A percentile compares a stretch with the other conserved stretches of the same genome.
Evolutionary conservation across 1,284 basidiomycete genomes (phyloP).

Genomic region (Ustilago loliicola): DNA sequence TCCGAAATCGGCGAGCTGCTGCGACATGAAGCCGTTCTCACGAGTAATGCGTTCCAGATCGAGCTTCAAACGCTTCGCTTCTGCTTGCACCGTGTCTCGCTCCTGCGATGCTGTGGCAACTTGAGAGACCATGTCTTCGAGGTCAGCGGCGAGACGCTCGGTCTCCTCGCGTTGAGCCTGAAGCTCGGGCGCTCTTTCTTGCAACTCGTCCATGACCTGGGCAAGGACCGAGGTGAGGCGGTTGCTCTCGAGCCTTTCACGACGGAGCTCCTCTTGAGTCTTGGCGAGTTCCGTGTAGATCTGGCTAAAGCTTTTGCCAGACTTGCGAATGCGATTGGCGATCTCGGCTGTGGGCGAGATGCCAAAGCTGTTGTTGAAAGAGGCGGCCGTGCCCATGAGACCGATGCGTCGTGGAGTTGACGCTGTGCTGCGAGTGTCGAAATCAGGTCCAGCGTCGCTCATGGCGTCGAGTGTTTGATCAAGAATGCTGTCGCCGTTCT

Average conservation of each 20-base stretch:
- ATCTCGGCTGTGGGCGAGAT: conserved; percentile 82
- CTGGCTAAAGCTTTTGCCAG: conserved; percentile 87
- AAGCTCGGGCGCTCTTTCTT: conserved; percentile 63
- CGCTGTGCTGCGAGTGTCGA: conserved; percentile 34
- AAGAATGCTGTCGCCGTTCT: conserved; percentile 39
- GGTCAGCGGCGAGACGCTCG: conserved; percentile 55
- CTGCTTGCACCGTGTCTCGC: conserved; percentile 70
- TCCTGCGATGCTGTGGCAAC: conserved; percentile 54
- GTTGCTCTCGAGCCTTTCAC: conserved; percentile 74
- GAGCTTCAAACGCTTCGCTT: conserved; percentile 77
- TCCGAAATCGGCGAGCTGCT: conserved; percentile 82
- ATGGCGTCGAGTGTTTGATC: conserved; percentile 33
- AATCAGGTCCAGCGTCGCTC: conserved; percentile 39
- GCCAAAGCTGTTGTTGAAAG: conserved; percentile 45
- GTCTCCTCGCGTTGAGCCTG: conserved; percentile 68
- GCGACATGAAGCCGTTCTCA: conserved; percentile 80
- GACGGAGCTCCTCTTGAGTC: conserved; percentile 83
- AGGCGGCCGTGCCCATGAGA: conserved; percentile 39
- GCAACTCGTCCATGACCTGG: conserved; percentile 66
- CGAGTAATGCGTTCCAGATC: conserved; percentile 74
- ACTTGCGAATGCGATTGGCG: conserved; percentile 72
- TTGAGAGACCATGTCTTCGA: conserved; percentile 51
- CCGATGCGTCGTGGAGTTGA: conserved; percentile 35
- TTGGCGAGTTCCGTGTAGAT: conserved; percentile 88
- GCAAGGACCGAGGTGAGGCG: conserved; percentile 62